These are phyloP conservation scores for Ceratobasidium papillatum DNA, from an alignment of 1,284 basidiomycete genomes.

Conservation along the genomic window DNA sequence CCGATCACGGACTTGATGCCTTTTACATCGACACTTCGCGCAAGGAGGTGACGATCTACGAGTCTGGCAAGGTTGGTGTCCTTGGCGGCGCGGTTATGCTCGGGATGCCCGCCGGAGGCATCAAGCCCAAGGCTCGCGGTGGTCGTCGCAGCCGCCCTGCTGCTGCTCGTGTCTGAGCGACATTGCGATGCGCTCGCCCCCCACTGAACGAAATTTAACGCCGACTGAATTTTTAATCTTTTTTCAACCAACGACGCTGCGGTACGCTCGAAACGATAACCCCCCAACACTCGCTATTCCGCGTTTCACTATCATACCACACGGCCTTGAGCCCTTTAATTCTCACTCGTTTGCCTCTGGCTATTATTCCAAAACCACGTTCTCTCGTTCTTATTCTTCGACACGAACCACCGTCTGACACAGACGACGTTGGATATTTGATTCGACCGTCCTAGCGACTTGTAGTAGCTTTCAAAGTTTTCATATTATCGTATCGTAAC, in stretches of 20 bases:
- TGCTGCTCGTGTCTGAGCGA: slow-evolving; percentile 21
- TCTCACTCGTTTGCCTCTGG: slow-evolving; percentile 23
- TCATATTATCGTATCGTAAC: slow-evolving; percentile 27
- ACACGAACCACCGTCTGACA: slow-evolving; percentile 25
- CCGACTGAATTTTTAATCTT: slow-evolving; percentile 11
- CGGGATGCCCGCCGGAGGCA: slow-evolving; percentile 42
- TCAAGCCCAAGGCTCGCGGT: slow-evolving; percentile 39
- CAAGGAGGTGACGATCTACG: slow-evolving; percentile 44
- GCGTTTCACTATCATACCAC: slow-evolving; percentile 25
- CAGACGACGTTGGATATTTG: slow-evolving; percentile 33
- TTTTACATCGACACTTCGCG: slow-evolving; percentile 43
- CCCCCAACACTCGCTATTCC: slow-evolving; percentile 30
- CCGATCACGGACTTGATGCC: slow-evolving; percentile 38
- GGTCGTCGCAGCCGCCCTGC: slow-evolving; percentile 33
- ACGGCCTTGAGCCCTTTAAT: slow-evolving; percentile 31
- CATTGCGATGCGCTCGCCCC: background rate
- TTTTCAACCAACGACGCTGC: slow-evolving; percentile 33
- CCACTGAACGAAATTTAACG: slow-evolving; percentile 38
- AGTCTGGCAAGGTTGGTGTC: slow-evolving; percentile 46
- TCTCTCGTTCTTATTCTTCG: slow-evolving; percentile 24
- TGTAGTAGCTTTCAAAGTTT: slow-evolving; percentile 31
- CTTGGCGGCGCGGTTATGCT: slow-evolving; percentile 46
- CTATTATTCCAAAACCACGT: slow-evolving; percentile 20
- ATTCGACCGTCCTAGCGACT: slow-evolving; percentile 39
- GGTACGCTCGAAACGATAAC: slow-evolving; percentile 38